These are phyloP conservation scores for Fusarium sp. DNA, from an alignment of 2,329 filamentous ascomycete genomes.

Conservation along the genomic window DNA sequence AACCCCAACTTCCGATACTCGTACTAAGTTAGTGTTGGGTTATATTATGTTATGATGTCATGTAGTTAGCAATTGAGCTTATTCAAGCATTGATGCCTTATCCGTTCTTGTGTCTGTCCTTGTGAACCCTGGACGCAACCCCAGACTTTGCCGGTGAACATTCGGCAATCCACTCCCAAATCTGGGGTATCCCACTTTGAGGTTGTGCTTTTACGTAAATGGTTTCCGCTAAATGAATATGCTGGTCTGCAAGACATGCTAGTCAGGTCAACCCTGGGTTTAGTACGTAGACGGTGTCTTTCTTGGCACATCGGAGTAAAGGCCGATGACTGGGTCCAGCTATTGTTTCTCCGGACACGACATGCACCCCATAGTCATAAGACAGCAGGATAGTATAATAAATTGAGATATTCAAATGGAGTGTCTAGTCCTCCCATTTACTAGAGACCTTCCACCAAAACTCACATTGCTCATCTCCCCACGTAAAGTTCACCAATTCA, in stretches of 20 bases:
- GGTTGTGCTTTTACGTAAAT: slow-evolving; percentile 27
- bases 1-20: slow-evolving; percentile 46
- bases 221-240: background rate
- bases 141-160: slow-evolving; percentile 4
- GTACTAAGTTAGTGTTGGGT: slow-evolving; percentile 26
- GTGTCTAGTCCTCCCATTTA: slow-evolving; percentile 46
- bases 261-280: background rate
- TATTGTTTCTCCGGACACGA: background rate
- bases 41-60: slow-evolving; percentile 10
- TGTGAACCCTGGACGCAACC: background rate
- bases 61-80: slow-evolving; percentile 14
- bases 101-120: background rate
- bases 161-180: background rate
- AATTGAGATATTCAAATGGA: background rate
- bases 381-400: background rate
- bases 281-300: background rate
- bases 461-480: slow-evolving; percentile 56
- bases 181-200: slow-evolving; percentile 14
- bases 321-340: background rate
- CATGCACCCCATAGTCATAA: background rate
- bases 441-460: slow-evolving; percentile 57
- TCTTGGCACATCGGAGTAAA: slow-evolving; percentile 12
- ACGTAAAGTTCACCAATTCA: slow-evolving; percentile 54
- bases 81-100: background rate
- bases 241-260: background rate